Evolutionary conservation across 495 filamentous ascomycete species (phyloP), one percentile per base, ranked within the genome.

Genomic region (Mytilinidion resinicola): DNA sequence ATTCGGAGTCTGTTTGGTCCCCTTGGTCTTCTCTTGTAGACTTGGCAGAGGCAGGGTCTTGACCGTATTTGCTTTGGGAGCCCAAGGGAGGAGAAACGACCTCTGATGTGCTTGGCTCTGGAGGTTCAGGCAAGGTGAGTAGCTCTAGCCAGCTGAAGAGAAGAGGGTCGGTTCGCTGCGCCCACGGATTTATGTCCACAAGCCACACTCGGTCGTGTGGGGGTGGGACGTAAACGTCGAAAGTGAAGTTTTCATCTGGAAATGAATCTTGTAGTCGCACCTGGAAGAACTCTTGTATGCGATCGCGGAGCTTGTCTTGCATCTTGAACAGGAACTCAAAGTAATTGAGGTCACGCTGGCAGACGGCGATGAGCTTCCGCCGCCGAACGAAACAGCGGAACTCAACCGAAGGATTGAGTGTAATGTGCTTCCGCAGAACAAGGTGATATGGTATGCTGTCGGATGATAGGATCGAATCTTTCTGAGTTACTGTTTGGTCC

Each of bases 171-270:
- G 93, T 99, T 55, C 90, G 72, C 51, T 81, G 84, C 10, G 93
- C 95, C 88, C 93, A 99, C 0, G 93, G 90, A 62, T 99, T 97
- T 52, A 99, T 84, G 69, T 99, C 93, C 36, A 97, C 84, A 25
- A 99, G 74, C 76, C 91, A 86, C 0, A 95, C 89, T 19, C 84
- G 76, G 62, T 85, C 79, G 55, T 87, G 81, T 4, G 88, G 86
- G 47, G 86, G 83, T 4, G 90, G 92, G 10, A 97, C 78, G 63
- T 96, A 97, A 20, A 87, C 87, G 70, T 99, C 93, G 61, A 99
- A 96, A 0, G 84, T 82, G 57, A 93, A 97, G 69, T 82, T 85
- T 6, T 79, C 75, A 64, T 96, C 95, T 0, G 86, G 86, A 70
- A 97, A 97, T 0, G 81, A 87, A 52, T 82, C 73, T n/a, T 81